These are phyloP conservation scores for Spizellomyces punctatus DNA, from an alignment of 192 early-diverging fungal species.

Conservation along the genomic window DNA sequence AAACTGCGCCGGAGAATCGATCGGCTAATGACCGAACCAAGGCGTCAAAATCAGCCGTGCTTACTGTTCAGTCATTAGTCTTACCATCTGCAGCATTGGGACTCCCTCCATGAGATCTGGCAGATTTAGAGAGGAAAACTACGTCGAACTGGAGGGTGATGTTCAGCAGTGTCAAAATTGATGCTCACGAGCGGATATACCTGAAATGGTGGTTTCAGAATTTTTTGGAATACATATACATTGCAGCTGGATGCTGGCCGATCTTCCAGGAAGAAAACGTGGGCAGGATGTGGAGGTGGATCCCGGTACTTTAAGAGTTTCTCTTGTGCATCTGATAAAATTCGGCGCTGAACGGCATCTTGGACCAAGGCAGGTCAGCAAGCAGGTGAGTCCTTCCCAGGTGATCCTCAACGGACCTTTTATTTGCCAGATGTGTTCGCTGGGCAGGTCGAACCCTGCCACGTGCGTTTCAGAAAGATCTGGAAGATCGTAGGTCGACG, in stretches of 20 bases:
- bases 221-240: slow-evolving; percentile 65
- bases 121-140: slow-evolving; percentile 46
- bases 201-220: slow-evolving; percentile 63
- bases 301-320: too few species aligned
- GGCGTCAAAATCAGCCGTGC: not conserved
- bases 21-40: not conserved
- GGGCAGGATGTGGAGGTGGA: too few species aligned
- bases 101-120: not conserved
- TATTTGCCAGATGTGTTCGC: slow-evolving; percentile 48
- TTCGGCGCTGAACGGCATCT: not conserved
- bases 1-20: slow-evolving; percentile 22
- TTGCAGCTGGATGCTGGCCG: slow-evolving; percentile 41
- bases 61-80: not conserved
- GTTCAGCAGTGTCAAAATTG: too few species aligned
- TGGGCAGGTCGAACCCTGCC: slow-evolving; percentile 18
- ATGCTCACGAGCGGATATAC: slow-evolving; percentile 28
- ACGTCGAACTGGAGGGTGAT: slow-evolving; percentile 55
- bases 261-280: slow-evolving; percentile 33
- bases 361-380: too few species aligned
- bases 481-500: slow-evolving; percentile 14
- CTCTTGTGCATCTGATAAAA: not conserved
- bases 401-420: not conserved
- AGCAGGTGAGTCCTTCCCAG: too few species aligned
- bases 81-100: slow-evolving; percentile 11
- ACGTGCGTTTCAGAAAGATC: slow-evolving; percentile 1